Percentiles rank a stretch among this genome's conserved stretches.
These are phyloP conservation scores for Aureobasidium sp. DNA, from an alignment of 2,329 filamentous ascomycete genomes.

Conservation along the genomic window DNA sequence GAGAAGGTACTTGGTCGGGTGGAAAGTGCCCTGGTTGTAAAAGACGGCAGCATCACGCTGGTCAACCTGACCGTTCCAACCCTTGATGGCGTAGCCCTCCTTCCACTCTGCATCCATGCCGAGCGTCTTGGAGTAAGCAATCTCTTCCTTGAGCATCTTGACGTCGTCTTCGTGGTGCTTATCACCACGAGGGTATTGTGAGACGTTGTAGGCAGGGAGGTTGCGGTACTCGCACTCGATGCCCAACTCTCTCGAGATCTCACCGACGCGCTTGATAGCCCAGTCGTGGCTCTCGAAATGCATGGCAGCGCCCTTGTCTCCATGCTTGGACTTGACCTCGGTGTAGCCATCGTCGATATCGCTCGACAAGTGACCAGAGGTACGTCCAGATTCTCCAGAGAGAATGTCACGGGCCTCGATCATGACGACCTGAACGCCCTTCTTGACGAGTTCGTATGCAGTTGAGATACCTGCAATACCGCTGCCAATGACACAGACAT, in stretches of 20 bases:
- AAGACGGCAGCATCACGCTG: constrained; percentile 44
- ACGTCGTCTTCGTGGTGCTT: constrained; percentile 39
- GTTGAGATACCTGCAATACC: constrained; percentile 45
- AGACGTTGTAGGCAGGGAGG: constrained; percentile 42
- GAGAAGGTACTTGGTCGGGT: constrained; percentile 47
- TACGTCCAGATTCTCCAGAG: constrained; percentile 46
- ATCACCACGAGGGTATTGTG: constrained; percentile 37
- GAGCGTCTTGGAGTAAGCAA: constrained; percentile 34
- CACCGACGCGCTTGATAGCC: constrained; percentile 44
- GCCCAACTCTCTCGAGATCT: constrained; percentile 39
- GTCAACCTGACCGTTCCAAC: constrained; percentile 44
- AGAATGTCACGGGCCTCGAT: constrained; percentile 48
- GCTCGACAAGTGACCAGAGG: constrained; percentile 46
- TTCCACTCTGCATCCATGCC: constrained; percentile 37
- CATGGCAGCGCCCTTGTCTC: constrained; percentile 37
- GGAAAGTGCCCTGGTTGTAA: constrained; percentile 44
- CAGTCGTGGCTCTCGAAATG: constrained; percentile 48
- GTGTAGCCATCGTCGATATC: constrained; percentile 46
- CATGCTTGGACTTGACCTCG: constrained; percentile 45
- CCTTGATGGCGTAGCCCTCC: constrained; percentile 39
- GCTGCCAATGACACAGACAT: constrained; percentile 44
- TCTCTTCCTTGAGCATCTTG: constrained; percentile 38
- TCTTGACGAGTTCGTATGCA: constrained; percentile 45
- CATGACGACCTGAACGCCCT: constrained; percentile 42
- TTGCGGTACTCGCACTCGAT: constrained; percentile 50